A percentile compares a stretch with the other conserved stretches of the same genome.
Evolutionary conservation across 805 yeast species (phyloP).

Genomic region (Saccharomycopsis oosterbeekiorum): DNA sequence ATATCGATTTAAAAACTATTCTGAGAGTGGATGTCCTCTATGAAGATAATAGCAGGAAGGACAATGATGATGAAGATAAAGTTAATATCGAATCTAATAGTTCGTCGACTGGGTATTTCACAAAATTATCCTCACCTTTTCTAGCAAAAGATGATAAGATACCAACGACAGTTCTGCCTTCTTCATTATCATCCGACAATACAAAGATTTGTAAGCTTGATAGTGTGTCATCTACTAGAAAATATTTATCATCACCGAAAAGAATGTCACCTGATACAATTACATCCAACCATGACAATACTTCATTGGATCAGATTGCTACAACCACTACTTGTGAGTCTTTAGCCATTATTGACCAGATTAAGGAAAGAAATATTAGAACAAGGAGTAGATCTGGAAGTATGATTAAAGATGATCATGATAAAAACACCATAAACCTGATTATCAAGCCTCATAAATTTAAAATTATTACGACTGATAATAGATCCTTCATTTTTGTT

Average conservation of each 20-base stretch:
- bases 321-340: background rate
- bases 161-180: background rate
- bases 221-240: no score
- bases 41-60: background rate
- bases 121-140: background rate
- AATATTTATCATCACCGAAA: no score
- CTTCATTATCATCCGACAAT: background rate
- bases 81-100: background rate
- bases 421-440: background rate
- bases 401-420: background rate
- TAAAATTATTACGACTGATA: slow-evolving; percentile 41
- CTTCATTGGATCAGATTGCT: background rate
- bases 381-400: slow-evolving; percentile 1
- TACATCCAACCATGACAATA: background rate
- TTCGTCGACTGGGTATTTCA: background rate
- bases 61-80: background rate
- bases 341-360: background rate
- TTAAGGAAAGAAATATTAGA: background rate
- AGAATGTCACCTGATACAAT: background rate
- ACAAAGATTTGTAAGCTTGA: no score
- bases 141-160: background rate
- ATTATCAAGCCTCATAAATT: slow-evolving; percentile 36
- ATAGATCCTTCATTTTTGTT: slow-evolving; percentile 50
- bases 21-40: slow-evolving; percentile 43
- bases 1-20: slow-evolving; percentile 63